These are phyloP conservation scores for Beauveria bassiana DNA, from an alignment of 2,329 filamentous ascomycete genomes.

Conservation along the genomic window DNA sequence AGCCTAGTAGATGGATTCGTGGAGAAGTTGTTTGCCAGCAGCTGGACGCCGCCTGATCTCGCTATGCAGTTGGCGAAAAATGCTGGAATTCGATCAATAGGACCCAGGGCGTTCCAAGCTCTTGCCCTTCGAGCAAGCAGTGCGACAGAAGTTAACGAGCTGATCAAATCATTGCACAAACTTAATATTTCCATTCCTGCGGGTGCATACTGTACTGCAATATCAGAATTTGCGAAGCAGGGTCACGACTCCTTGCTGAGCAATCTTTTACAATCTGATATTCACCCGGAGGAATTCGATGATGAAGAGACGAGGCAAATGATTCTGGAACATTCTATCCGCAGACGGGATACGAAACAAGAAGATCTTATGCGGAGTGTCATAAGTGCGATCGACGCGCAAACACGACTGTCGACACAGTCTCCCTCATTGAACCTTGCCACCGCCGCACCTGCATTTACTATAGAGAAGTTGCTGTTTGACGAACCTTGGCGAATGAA, in stretches of 20 bases:
- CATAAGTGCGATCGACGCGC: slow-evolving; percentile 21
- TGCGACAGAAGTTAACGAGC: slow-evolving; percentile 45
- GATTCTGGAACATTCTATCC: slow-evolving; percentile 27
- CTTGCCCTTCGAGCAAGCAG: slow-evolving; percentile 60
- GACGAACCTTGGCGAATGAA: slow-evolving; percentile 6
- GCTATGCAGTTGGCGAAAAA: slow-evolving; percentile 62
- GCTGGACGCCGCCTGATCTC: slow-evolving; percentile 62
- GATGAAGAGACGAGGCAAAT: slow-evolving; percentile 32
- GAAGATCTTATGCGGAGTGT: slow-evolving; percentile 38
- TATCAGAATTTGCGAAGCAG: slow-evolving; percentile 55
- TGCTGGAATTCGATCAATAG: slow-evolving; percentile 64
- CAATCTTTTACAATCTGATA: slow-evolving; percentile 39
- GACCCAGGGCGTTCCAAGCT: slow-evolving; percentile 68
- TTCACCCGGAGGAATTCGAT: slow-evolving; percentile 50
- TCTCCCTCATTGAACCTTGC: not conserved
- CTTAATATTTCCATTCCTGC: slow-evolving; percentile 55
- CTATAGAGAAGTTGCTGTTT: not conserved
- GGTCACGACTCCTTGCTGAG: slow-evolving; percentile 43
- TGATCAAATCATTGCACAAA: slow-evolving; percentile 53
- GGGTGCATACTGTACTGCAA: slow-evolving; percentile 56
- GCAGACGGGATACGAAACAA: slow-evolving; percentile 29
- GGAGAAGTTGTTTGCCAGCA: slow-evolving; percentile 62
- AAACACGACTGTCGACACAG: slow-evolving; percentile 12
- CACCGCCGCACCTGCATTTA: not conserved
- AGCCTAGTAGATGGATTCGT: slow-evolving; percentile 1